Base-by-base conservation (phyloP, 1,284 basidiomycete genomes). In the Trichosporon faecale region DNA sequence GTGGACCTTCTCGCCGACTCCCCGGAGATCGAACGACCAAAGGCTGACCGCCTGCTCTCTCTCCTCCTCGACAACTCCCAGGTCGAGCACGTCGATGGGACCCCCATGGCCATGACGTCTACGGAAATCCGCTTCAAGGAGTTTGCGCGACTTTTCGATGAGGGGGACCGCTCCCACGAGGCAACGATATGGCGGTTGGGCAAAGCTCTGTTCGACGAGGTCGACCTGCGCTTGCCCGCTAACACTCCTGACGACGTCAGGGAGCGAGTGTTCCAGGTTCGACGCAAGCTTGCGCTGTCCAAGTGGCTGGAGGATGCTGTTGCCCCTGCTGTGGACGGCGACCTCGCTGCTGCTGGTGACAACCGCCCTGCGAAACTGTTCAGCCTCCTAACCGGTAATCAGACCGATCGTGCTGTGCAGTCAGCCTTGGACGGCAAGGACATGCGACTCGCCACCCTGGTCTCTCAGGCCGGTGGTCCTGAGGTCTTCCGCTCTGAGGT, bases 401-500 rank as follows among this genome's bases (percentile, higher is more conserved):
- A 98, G 77, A 85, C 95, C 11, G 90, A 91, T 75, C 89, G 90
- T 46, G 95, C 97, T 1, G 91, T 90, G 74, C 87, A 91, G 68
- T 86, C 87, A 6, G 92, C 95, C 0, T 85, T 91, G 70, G 90
- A 92, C 67, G 88, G 88, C 7, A 90, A 91, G 8, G 92, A 93
- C 77, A 83, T 93, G 76, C 92, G 93, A 74, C 88, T 99, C 4
- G 93, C 96, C 0, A 95, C 94, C 0, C 87, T 99, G n/a, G 87
- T 99, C 63, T 89, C 94, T 5, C 95, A 99, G 81, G 89, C 89
- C 9, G 92, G 92, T 3, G 92, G 94, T 0, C 92, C 96, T 77
- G 86, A 87, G 21, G 87, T 88, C 35, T 94, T 92, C 82, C 87
- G 89, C 66, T 88, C 86, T 29, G 93, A 97, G 78, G 83, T 99